Percentiles rank a stretch among this genome's conserved stretches.
These are phyloP conservation scores for Cystoderma amianthinum DNA, from an alignment of 768 basidiomycete species.

Conservation along the genomic window DNA sequence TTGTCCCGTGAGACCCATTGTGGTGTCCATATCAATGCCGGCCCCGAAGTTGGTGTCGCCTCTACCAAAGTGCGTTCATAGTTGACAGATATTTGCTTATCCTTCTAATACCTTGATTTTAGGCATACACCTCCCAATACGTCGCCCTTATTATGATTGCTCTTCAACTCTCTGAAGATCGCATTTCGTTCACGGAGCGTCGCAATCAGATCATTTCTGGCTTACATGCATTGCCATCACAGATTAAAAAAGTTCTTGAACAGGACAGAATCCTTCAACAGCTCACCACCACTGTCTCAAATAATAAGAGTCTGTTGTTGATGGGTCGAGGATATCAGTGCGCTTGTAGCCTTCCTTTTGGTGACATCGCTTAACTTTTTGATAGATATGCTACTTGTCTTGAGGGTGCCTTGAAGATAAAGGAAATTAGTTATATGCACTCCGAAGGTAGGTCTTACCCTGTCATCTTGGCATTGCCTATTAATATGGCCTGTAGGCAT, in stretches of 20 bases:
- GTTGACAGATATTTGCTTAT: not conserved
- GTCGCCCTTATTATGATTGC: conserved; percentile 98
- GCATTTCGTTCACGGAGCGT: conserved; percentile 86
- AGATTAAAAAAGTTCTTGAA: conserved; percentile 84
- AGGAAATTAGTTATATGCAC: conserved; percentile 96
- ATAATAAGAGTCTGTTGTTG: conserved; percentile 84
- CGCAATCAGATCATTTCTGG: conserved; percentile 91
- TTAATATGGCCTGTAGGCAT: conserved; percentile 44
- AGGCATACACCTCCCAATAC: conserved; percentile 99
- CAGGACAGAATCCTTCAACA: conserved; percentile 73
- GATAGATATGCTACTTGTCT: conserved; percentile 88
- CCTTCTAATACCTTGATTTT: conserved; percentile 5
- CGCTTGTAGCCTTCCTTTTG: conserved; percentile 14
- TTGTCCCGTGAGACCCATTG: conserved; percentile 98
- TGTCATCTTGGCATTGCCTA: not conserved
- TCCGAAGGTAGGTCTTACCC: conserved; percentile 47
- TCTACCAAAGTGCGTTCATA: conserved; percentile 75
- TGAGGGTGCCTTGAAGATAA: conserved; percentile 98
- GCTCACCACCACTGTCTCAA: conserved; percentile 72
- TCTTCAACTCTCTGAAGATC: conserved; percentile 96
- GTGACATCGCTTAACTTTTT: conserved; percentile 1
- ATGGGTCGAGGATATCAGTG: conserved; percentile 99
- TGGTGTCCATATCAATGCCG: conserved; percentile 99
- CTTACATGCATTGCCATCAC: conserved; percentile 81
- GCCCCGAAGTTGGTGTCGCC: conserved; percentile 98